phyloP scores from a whole-genome alignment of 331 rosid genomes.

The Malus hybrid region DNA sequence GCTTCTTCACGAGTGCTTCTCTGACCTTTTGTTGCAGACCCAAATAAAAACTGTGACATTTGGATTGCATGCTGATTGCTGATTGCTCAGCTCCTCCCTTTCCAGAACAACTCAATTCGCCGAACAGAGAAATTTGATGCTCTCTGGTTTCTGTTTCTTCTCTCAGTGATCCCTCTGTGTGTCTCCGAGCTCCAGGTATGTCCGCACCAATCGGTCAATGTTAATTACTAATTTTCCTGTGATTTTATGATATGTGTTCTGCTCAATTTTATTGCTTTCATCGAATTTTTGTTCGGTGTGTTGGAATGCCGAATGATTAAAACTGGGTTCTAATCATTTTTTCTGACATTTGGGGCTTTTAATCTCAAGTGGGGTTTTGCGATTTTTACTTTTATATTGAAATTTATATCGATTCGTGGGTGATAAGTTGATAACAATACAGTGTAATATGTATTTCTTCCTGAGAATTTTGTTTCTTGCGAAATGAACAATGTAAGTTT shows the following conservation, averaged over 20 bases:
- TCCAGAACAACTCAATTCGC: neutral
- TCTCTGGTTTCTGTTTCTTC: neutral
- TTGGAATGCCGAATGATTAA: neutral
- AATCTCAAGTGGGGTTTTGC: neutral
- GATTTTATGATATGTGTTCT: slow-evolving; percentile 5
- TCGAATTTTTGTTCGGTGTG: neutral
- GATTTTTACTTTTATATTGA: neutral
- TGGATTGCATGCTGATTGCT: neutral
- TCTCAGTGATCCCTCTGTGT: neutral
- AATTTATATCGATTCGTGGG: neutral
- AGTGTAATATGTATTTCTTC: neutral
- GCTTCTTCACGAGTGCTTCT: neutral
- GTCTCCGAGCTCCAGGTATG: slow-evolving; percentile 28
- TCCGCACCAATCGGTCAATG: neutral
- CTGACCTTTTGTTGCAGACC: neutral
- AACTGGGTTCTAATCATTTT: slow-evolving; percentile 7
- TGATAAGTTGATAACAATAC: neutral
- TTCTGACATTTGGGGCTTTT: neutral
- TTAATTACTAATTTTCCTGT: neutral
- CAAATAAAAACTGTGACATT: neutral
- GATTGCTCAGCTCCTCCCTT: neutral
- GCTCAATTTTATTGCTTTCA: slow-evolving; percentile 5
- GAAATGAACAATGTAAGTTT: slow-evolving; percentile 5
- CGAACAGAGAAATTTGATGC: neutral
- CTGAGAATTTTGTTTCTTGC: neutral